These are phyloP conservation scores for Santalum album DNA, from an alignment of 164 flowering plant genomes.

Conservation along the genomic window DNA sequence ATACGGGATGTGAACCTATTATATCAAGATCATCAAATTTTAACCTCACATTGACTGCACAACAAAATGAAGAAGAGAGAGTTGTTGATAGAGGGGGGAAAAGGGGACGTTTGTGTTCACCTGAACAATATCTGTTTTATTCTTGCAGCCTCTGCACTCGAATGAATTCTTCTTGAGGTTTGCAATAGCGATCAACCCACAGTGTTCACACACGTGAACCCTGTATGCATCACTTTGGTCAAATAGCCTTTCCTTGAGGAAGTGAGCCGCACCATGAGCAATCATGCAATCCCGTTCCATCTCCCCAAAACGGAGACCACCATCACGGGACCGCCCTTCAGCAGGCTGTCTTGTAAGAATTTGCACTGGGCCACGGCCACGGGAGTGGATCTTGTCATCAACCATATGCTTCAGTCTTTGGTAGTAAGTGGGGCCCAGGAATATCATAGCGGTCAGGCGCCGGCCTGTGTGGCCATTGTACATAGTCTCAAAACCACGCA, in stretches of 20 bases:
- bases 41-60: neutral
- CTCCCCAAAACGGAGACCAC: slow-evolving; percentile 97
- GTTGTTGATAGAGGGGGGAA: neutral
- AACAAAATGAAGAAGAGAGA: neutral
- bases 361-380: slow-evolving; percentile 94
- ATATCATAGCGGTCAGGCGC: slow-evolving; percentile 70
- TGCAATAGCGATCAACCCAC: slow-evolving; percentile 93
- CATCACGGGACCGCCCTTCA: slow-evolving; percentile 94
- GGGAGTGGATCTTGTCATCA: slow-evolving; percentile 95
- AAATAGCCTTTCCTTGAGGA: slow-evolving; percentile 77
- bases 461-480: slow-evolving; percentile 96
- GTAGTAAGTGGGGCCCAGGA: slow-evolving; percentile 95
- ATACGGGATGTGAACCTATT: slow-evolving; percentile 89
- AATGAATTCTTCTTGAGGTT: slow-evolving; percentile 89
- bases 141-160: slow-evolving; percentile 93
- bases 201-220: slow-evolving; percentile 82
- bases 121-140: slow-evolving; percentile 95
- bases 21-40: neutral
- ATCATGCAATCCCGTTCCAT: slow-evolving; percentile 97
- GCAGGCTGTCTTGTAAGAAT: slow-evolving; percentile 98
- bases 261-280: slow-evolving; percentile 93
- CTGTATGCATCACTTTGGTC: slow-evolving; percentile 96
- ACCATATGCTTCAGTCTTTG: slow-evolving; percentile 97
- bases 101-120: slow-evolving; percentile 17
- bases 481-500: slow-evolving; percentile 97